These are phyloP conservation scores for Boletus speciosus DNA, from an alignment of 768 basidiomycete genomes.

Conservation along the genomic window DNA sequence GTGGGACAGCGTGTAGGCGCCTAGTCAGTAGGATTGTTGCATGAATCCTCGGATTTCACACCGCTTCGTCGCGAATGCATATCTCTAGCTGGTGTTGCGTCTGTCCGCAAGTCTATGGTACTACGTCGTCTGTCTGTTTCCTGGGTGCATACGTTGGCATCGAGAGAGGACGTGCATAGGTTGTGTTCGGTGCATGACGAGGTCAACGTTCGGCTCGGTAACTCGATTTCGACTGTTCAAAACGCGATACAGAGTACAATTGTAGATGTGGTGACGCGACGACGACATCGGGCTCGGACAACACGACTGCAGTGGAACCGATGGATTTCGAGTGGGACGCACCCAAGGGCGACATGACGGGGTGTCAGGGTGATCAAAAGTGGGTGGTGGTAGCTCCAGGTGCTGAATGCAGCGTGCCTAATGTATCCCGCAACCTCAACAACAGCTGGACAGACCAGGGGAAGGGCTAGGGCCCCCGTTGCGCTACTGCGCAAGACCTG, in stretches of 20 bases:
- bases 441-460: no score
- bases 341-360: constrained; percentile 49
- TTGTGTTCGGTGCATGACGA: constrained; percentile 87
- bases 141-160: constrained; percentile 39
- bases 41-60: background rate
- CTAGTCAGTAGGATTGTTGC: no score
- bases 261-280: constrained; percentile 81
- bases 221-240: constrained; percentile 87
- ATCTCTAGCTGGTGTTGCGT: constrained; percentile 72
- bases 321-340: constrained; percentile 48
- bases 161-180: constrained; percentile 38
- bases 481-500: constrained; percentile 47
- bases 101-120: constrained; percentile 80
- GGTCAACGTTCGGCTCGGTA: constrained; percentile 83
- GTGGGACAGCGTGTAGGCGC: constrained; percentile 32
- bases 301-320: constrained; percentile 20
- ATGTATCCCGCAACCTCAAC: no score
- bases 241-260: constrained; percentile 86
- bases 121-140: background rate
- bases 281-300: constrained; percentile 28
- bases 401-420: no score
- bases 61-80: background rate
- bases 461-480: no score
- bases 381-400: constrained; percentile 37
- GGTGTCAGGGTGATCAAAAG: constrained; percentile 63